Evolutionary conservation across 1,284 basidiomycete genomes (phyloP).

Genomic region (Ganoderma boninense): DNA sequence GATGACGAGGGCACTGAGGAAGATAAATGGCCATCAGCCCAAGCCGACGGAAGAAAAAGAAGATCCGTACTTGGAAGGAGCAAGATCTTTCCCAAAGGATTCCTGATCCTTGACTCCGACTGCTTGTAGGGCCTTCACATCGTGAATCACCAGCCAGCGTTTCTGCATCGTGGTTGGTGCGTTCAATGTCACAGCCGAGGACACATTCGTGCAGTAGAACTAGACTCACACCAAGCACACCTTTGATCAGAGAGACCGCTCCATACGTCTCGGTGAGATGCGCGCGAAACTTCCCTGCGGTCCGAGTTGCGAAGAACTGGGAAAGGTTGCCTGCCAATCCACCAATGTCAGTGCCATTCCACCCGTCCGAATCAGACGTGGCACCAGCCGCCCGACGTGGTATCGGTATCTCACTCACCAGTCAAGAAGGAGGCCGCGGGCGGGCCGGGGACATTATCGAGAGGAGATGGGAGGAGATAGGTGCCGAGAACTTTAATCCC

Average conservation of each 20-base stretch:
- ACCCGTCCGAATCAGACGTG: too few relatives aligned
- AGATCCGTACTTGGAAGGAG: slow-evolving; percentile 8
- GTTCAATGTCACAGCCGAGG: background rate
- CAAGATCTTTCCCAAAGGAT: slow-evolving; percentile 9
- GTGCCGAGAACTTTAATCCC: background rate
- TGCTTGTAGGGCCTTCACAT: slow-evolving; percentile 47
- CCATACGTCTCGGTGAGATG: background rate
- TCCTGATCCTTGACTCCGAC: slow-evolving; percentile 49
- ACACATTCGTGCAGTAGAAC: background rate
- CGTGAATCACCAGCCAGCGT: slow-evolving; percentile 25
- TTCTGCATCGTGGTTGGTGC: slow-evolving; percentile 4
- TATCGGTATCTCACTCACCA: background rate
- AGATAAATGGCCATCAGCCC: background rate
- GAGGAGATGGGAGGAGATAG: background rate
- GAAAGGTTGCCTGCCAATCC: background rate
- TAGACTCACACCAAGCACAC: background rate
- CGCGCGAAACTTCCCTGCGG: background rate
- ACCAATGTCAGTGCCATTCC: background rate
- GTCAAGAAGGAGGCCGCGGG: background rate
- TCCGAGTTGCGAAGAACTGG: background rate
- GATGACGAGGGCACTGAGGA: slow-evolving; percentile 12
- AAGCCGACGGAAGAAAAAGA: background rate
- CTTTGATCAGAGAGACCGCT: background rate
- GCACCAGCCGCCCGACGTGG: too few relatives aligned
- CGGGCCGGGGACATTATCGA: background rate